Base-by-base conservation (phyloP, 306 rosid species). In the Sicyos edulis region DNA sequence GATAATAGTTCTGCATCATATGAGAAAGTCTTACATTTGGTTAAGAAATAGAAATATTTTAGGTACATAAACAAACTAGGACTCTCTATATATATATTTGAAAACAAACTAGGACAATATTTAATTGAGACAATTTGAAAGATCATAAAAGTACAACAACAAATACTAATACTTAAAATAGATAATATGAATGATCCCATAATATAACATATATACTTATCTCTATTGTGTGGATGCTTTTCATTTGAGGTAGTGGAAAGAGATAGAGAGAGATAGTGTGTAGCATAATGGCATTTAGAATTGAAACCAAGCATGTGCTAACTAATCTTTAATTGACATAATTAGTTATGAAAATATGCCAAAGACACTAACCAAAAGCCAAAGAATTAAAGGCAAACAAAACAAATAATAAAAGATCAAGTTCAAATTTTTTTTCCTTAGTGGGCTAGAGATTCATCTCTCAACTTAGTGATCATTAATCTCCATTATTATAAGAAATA, bases 381-480 rank as follows among this genome's bases (percentile, higher is more conserved):
- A 67, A 67, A 66, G 54, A 32, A 32, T 32, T 32, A 32, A 32
- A 32, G 37, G 37, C 2, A 32, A 32, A 32, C 37, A 16, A 47
- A 11, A 65, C 3, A 19, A 54, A 42, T 37, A 54, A 63, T 37
- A 37, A 37, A 40, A 42, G 9, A 17, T 26, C 64, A 29, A 21
- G 22, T 16, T 21, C 62, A 74, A 26, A 70, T 67, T 32, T 32
- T 67, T 32, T 32, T 65, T 26, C 77, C 50, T 70, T 75, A 79
- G 81, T 80, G 80, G 87, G n/a, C 19, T 13, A 50, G 34, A 22
- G 72, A 74, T 64, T 37, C 69, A 65, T 19, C 61, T 74, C 75
- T 62, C 76, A 29, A 72, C 72, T 49, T 56, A 59, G 78, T 75
- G 75, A 70, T 83, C 58, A 68, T 68, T 76, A 84, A 70, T 24